Conservation (phyloP, 2,329 filamentous ascomycete genomes). For the Trichoderma oligosporum region DNA sequence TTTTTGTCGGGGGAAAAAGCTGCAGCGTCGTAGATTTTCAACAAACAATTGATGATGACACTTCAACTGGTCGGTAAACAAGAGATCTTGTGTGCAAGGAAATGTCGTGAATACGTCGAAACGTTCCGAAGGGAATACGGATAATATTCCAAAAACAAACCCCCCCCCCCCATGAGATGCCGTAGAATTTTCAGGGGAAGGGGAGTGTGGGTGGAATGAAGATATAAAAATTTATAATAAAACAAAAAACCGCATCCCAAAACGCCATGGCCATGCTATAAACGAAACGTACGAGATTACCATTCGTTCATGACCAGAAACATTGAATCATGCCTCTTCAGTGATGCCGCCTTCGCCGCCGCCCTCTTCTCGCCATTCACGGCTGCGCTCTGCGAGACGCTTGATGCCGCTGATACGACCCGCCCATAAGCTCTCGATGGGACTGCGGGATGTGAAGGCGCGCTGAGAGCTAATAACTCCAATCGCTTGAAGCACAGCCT, state of each 20-base stretch:
- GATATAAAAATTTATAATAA: neutral
- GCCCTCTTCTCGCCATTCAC: constrained; percentile 86
- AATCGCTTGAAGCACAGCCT: constrained; percentile 93
- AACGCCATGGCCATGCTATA: constrained; percentile 19
- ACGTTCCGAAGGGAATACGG: constrained; percentile 7
- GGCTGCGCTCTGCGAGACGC: constrained; percentile 73
- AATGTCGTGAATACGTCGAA: constrained; percentile 21
- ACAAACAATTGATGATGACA: neutral
- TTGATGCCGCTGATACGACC: constrained; percentile 76
- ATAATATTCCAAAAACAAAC: neutral
- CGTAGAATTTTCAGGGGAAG: too few relatives aligned
- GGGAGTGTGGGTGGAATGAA: too few relatives aligned
- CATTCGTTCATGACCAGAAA: constrained; percentile 7
- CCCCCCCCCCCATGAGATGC: constrained; percentile 9
- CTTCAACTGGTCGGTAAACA: neutral
- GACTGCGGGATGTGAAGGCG: constrained; percentile 87
- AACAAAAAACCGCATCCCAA: neutral
- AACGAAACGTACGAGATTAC: constrained; percentile 1
- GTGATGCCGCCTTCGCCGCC: constrained; percentile 66
- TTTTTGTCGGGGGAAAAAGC: neutral
- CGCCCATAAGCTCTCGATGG: constrained; percentile 87
- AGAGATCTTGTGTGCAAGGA: constrained; percentile 8
- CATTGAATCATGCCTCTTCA: constrained; percentile 49
- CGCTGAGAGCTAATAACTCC: constrained; percentile 94
- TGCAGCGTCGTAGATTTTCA: constrained; percentile 10